Base-by-base conservation (phyloP, 768 basidiomycete genomes). In the Mycena filopes region DNA sequence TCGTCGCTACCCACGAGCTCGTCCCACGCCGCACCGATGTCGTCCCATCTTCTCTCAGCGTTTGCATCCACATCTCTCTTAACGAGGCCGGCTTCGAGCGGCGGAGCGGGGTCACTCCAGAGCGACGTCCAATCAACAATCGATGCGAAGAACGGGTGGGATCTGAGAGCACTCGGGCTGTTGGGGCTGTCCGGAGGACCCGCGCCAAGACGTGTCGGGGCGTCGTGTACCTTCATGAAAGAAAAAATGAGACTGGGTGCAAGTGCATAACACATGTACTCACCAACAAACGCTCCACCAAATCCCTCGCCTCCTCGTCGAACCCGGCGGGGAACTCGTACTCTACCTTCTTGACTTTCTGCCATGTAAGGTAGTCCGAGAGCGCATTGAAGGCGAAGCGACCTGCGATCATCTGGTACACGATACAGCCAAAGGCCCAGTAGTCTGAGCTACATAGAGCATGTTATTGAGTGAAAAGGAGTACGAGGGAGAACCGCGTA, bases 391-490 rank as follows among this genome's bases (percentile, higher is more conserved):
- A 99, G 2, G 96, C 93, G 69, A 96, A 96, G 43, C 87, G 87
- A 38, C 96, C 97, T 15, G 92, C 87, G 55, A 98, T 89, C 84
- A 98, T 91, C 76, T 98, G 96, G 78, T 88, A 99, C 23, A 99
- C 78, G 46, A 98, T 90, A 77, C 97, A 98, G 2, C 96, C 98
- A 26, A 98, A 83, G 5, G 96, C 94, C 97, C 97, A 99, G 12
- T 95, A 83, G 76, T 99, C 98, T 41, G 96, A 94, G 66, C 95
- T 96, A 63, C 45, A 59, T 40, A 48, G 25, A 40, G n/a, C n/a
- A n/a, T n/a, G n/a, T n/a, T n/a, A n/a, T n/a, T n/a, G n/a, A n/a
- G n/a, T n/a, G n/a, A n/a, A n/a, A n/a, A n/a, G n/a, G n/a, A n/a
- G n/a, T n/a, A n/a, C n/a, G n/a, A n/a, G n/a, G n/a, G n/a, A n/a